Evolutionary conservation across 2,329 filamentous ascomycete genomes (phyloP), one percentile per base, ranked within the genome.

Genomic region (Ophiostoma tasmaniense): DNA sequence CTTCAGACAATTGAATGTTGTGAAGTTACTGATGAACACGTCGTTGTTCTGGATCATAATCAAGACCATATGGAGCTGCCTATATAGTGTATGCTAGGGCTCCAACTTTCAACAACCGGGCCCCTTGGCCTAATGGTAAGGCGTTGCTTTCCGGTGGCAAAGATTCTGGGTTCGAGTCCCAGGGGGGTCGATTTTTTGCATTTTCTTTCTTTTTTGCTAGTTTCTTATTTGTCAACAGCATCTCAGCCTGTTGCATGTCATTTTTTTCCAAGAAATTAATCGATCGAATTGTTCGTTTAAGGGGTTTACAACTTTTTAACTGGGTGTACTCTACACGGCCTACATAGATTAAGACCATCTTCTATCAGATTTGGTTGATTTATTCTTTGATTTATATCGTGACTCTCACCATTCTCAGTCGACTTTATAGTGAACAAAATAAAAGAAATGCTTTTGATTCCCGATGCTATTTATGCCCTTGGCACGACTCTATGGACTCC

Each of bases 81-180:
- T 10, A n/a, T n/a, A 33, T 30, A 35, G 20, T 14, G 20, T 14
- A 33, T 5, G 2, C 25, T 67, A 30, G 11, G 13, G 25, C 14
- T 13, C 5, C 33, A 42, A 37, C 8, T 59, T 17, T n/a, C 30
- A 42, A 61, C 7, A 25, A 67, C 33, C 22, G 64, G 64, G 64
- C 64, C 64, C 64, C 64, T 65, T 65, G 64, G 64, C 64, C 64
- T 65, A 65, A 65, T 65, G 64, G 64, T 65, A 65, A 65, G 64
- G 64, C 37, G 64, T 65, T 65, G 64, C 64, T 65, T 65, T 65
- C 64, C 52, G 50, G 22, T 62, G 33, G 37, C 37, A 64, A 33
- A 67, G 35, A 64, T 64, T 61, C 64, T 65, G 64, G 64, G 64
- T 65, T 65, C 64, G 64, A 65, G 64, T 65, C 64, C 64, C 64